Percentiles rank a stretch among this genome's conserved stretches.
phyloP scores from a whole-genome alignment of 306 rosid genomes.

The Medicago arabica region DNA sequence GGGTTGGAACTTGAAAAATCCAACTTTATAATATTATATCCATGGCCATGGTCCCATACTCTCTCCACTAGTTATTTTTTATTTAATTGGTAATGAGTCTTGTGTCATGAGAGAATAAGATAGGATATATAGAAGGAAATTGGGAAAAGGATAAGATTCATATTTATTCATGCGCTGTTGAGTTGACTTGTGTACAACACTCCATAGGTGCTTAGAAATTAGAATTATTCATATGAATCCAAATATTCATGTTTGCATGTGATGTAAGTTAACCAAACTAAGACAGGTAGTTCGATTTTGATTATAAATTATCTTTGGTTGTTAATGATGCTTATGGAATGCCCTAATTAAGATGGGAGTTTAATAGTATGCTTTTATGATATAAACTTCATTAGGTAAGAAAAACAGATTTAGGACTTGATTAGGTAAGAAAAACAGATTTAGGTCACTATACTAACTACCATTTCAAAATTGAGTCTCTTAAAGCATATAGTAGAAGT shows the following conservation, averaged over 20 bases:
- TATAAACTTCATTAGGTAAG: not conserved
- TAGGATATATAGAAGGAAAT: slow-evolving; percentile 9
- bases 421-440: slow-evolving; percentile 1
- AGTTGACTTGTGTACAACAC: not conserved
- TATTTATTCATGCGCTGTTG: slow-evolving; percentile 26
- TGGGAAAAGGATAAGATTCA: slow-evolving; percentile 25
- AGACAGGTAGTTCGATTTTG: not conserved
- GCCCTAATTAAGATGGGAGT: not conserved
- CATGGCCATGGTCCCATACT: slow-evolving; percentile 38
- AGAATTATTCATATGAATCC: slow-evolving; percentile 30
- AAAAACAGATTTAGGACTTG: not conserved
- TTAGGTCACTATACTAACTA: not conserved
- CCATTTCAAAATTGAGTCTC: not conserved
- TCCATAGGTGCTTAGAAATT: not conserved
- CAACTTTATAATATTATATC: not conserved
- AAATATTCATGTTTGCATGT: slow-evolving; percentile 43
- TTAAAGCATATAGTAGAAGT: not conserved
- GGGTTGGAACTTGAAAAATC: slow-evolving; percentile 15
- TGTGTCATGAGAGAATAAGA: not conserved
- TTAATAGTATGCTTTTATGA: not conserved
- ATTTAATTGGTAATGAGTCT: not conserved
- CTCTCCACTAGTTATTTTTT: not conserved
- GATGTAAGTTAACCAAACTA: slow-evolving; percentile 34
- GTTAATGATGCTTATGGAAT: slow-evolving; percentile 5
- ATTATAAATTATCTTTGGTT: slow-evolving; percentile 19